Evolutionary conservation across 2,329 filamentous ascomycete species (phyloP).

Genomic region (Curvularia hawaiiensis): DNA sequence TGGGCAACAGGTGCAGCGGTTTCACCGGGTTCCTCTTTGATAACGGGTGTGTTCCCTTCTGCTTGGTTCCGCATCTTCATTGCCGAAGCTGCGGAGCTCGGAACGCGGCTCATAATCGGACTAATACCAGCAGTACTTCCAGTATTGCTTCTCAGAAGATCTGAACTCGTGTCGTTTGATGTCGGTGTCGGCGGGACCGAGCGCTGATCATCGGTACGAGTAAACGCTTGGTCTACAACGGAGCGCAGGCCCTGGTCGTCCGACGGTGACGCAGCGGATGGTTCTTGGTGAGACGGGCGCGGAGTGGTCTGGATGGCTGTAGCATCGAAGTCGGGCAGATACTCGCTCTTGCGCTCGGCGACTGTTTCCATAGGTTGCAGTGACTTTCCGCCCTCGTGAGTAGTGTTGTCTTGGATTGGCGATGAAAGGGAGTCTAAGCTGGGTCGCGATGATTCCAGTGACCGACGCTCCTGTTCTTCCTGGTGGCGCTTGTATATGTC

Average conservation of each 20-base stretch:
- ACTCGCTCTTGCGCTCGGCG: conserved; percentile 64
- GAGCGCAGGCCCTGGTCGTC: conserved; percentile 45
- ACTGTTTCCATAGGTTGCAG: conserved; percentile 57
- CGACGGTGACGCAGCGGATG: conserved; percentile 21
- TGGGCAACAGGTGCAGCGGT: conserved; percentile 43
- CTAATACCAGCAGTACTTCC: conserved; percentile 67
- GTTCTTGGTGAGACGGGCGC: conserved; percentile 17
- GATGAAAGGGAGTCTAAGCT: conserved; percentile 59
- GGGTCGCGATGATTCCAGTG: conserved; percentile 62
- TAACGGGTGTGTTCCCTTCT: conserved; percentile 57
- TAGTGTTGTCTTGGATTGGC: conserved; percentile 28
- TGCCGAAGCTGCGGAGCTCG: conserved; percentile 51
- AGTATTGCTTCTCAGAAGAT: conserved; percentile 64
- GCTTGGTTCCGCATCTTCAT: conserved; percentile 46
- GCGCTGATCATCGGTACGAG: conserved; percentile 60
- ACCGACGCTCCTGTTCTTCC: conserved; percentile 65
- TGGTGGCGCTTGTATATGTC: conserved; percentile 78
- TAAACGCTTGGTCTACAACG: conserved; percentile 69
- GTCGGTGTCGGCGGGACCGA: conserved; percentile 59
- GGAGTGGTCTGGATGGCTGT: conserved; percentile 12
- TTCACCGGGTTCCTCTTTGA: conserved; percentile 59
- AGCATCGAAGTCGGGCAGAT: conserved; percentile 54
- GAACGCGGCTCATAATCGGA: conserved; percentile 67
- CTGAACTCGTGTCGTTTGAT: conserved; percentile 50
- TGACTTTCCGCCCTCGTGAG: conserved; percentile 30